phyloP scores from a whole-genome alignment of 2,329 filamentous ascomycete species.

The Pseudogymnoascus sp. region DNA sequence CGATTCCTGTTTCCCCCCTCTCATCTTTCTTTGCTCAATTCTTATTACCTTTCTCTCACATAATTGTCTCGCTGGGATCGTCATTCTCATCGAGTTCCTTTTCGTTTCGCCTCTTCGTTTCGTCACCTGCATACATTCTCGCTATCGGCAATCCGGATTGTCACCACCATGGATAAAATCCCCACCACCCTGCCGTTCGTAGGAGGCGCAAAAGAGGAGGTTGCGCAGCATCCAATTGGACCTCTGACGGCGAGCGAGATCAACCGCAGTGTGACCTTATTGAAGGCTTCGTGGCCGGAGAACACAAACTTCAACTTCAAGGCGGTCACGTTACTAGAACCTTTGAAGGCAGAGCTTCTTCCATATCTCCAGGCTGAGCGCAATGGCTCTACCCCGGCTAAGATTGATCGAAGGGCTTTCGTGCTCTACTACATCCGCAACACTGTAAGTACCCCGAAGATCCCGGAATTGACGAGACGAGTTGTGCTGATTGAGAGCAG shows the following conservation, averaged over 20 bases:
- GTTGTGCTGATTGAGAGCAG: conserved; percentile 27
- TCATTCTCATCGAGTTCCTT: neutral
- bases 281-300: conserved; percentile 46
- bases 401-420: conserved; percentile 43
- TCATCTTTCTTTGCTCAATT: neutral
- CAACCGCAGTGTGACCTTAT: conserved; percentile 37
- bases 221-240: conserved; percentile 45
- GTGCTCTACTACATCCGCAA: conserved; percentile 51
- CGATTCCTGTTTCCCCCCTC: neutral
- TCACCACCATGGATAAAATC: neutral
- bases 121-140: neutral
- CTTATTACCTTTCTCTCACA: neutral
- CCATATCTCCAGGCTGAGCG: conserved; percentile 44
- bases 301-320: conserved; percentile 53
- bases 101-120: neutral
- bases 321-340: conserved; percentile 50
- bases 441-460: conserved; percentile 38
- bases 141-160: neutral
- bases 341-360: conserved; percentile 43
- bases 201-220: conserved; percentile 16
- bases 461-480: neutral
- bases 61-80: neutral
- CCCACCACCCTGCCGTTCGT: conserved; percentile 1
- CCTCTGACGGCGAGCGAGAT: conserved; percentile 53
- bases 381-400: conserved; percentile 31